These are phyloP conservation scores for Candida incommunis DNA, from an alignment of 805 yeast species.

Conservation along the genomic window DNA sequence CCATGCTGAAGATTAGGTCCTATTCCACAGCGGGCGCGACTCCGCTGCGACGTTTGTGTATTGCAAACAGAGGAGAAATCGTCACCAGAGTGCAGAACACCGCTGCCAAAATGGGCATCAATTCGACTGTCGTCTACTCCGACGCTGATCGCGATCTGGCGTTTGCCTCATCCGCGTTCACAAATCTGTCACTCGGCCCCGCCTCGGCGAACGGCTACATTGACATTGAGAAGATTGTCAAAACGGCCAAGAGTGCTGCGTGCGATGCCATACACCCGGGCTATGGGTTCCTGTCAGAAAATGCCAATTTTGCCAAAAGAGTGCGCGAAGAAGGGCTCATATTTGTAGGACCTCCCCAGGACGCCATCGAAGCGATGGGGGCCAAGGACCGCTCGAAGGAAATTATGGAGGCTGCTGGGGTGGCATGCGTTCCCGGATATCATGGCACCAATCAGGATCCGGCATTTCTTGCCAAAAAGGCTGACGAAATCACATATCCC, in stretches of 20 bases:
- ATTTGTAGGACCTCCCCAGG: constrained; percentile 22
- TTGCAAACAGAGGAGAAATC: constrained; percentile 44
- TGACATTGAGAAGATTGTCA: constrained; percentile 4
- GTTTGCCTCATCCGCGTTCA: constrained; percentile 12
- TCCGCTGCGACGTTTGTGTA: constrained; percentile 20
- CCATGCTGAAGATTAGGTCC: no score
- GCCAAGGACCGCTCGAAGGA: constrained; percentile 20
- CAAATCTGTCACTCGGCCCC: constrained; percentile 14
- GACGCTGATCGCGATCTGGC: constrained; percentile 17
- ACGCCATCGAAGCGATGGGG: constrained; percentile 22
- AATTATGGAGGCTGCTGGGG: constrained; percentile 20
- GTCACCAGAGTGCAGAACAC: constrained; percentile 20
- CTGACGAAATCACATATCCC: constrained; percentile 28
- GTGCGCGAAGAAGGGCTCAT: constrained; percentile 19
- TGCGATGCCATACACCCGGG: constrained; percentile 35
- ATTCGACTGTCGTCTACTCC: constrained; percentile 19
- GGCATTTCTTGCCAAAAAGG: constrained; percentile 13
- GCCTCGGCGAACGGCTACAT: constrained; percentile 3
- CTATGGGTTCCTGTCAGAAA: constrained; percentile 40
- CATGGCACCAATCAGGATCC: constrained; percentile 20
- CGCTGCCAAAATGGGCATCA: constrained; percentile 18
- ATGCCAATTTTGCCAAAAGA: constrained; percentile 19
- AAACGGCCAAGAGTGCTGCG: neutral
- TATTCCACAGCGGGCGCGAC: neutral
- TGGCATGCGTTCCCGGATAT: constrained; percentile 22